A percentile compares a stretch with the other conserved stretches of the same genome.
Evolutionary conservation across 2,329 filamentous ascomycete genomes (phyloP).

Genomic region (Bretziella fagacearum): DNA sequence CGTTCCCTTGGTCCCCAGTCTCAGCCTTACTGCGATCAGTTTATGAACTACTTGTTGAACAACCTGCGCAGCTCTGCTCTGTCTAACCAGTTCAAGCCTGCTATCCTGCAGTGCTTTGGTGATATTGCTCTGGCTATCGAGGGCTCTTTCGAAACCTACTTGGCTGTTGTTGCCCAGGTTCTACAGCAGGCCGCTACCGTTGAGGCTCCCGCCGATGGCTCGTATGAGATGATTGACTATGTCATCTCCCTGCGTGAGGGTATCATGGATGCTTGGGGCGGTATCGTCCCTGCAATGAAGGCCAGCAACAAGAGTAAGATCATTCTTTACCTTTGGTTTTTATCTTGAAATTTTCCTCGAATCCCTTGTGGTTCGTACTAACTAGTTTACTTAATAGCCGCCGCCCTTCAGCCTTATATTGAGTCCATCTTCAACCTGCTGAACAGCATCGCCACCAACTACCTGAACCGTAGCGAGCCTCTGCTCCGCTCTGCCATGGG

Average conservation of each 20-base stretch:
- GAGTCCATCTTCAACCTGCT: slow-evolving; percentile 77
- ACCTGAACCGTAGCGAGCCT: slow-evolving; percentile 77
- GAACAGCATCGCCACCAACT: slow-evolving; percentile 52
- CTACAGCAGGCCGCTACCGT: slow-evolving; percentile 84
- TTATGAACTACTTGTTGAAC: slow-evolving; percentile 95
- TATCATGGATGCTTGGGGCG: slow-evolving; percentile 98
- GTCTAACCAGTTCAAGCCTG: slow-evolving; percentile 93
- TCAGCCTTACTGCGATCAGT: slow-evolving; percentile 87
- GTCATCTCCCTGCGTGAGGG: slow-evolving; percentile 87
- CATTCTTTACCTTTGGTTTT: slow-evolving; percentile 16
- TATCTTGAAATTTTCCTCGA: no score
- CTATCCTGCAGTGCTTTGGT: slow-evolving; percentile 93
- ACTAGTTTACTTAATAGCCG: slow-evolving; percentile 30
- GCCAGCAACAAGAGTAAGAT: slow-evolving; percentile 57
- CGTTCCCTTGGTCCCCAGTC: slow-evolving; percentile 78
- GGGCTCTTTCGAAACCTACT: slow-evolving; percentile 80
- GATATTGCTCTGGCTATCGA: slow-evolving; percentile 93
- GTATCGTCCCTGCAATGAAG: slow-evolving; percentile 91
- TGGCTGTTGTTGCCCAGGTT: slow-evolving; percentile 82
- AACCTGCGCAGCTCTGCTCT: slow-evolving; percentile 76
- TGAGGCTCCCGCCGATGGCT: slow-evolving; percentile 58
- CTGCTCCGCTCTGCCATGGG: slow-evolving; percentile 92
- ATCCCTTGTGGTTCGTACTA: slow-evolving; percentile 9
- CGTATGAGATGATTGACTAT: slow-evolving; percentile 94
- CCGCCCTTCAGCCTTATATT: slow-evolving; percentile 59